These are phyloP conservation scores for Fusarium graminum DNA, from an alignment of 2,329 filamentous ascomycete genomes.

Conservation along the genomic window DNA sequence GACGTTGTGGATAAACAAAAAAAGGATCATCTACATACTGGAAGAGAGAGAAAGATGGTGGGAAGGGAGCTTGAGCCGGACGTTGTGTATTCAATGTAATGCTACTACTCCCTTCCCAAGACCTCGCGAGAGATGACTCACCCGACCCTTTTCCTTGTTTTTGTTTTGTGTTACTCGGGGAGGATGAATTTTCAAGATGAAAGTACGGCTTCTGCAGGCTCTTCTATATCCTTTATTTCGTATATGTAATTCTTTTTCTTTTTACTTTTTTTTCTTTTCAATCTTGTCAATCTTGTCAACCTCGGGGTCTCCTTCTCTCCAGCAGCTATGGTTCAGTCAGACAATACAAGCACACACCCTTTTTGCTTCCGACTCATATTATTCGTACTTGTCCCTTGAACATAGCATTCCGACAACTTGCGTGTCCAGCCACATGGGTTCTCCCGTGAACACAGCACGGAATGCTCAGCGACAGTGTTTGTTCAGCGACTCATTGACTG, in stretches of 20 bases:
- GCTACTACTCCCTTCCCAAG: constrained; percentile 29
- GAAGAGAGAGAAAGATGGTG: constrained; percentile 44
- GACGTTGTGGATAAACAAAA: constrained; percentile 47
- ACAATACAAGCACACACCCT: constrained; percentile 46
- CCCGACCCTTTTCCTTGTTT: constrained; percentile 41
- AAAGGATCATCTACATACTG: constrained; percentile 42
- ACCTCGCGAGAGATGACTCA: constrained; percentile 46
- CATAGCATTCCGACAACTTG: constrained; percentile 29
- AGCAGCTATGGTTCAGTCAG: constrained; percentile 49
- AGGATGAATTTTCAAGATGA: constrained; percentile 48
- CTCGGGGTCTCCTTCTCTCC: constrained; percentile 48
- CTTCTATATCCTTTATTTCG: constrained; percentile 51
- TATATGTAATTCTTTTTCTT: constrained; percentile 48
- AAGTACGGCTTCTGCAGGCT: constrained; percentile 47
- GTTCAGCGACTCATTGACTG: constrained; percentile 3
- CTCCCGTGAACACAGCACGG: constrained; percentile 20
- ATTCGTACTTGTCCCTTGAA: constrained; percentile 17
- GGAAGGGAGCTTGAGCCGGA: constrained; percentile 34
- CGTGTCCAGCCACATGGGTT: constrained; percentile 25
- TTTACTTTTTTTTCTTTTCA: constrained; percentile 28
- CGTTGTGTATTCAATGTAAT: constrained; percentile 32
- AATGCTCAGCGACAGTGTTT: constrained; percentile 24
- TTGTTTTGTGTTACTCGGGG: constrained; percentile 44
- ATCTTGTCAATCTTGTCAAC: constrained; percentile 39
- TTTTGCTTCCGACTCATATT: constrained; percentile 33